Evolutionary conservation across 345 rosid genomes (phyloP), one percentile per base, ranked within the genome.

Genomic region (Psidium guajava): DNA sequence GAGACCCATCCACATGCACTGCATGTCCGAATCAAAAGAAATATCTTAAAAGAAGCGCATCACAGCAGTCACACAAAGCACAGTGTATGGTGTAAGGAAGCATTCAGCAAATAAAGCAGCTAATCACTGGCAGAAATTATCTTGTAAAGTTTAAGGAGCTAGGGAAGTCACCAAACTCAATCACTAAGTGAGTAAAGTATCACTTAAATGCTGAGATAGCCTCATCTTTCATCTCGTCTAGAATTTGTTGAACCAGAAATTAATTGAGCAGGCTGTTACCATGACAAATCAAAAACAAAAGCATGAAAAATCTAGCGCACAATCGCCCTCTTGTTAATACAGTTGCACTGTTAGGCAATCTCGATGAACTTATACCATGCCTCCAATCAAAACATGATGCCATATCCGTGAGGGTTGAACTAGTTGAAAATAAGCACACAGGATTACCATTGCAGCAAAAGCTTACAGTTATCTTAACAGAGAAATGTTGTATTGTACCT

Each of bases 401-500:
- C 80, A 69, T 69, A 69, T 7, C 80, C 47, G 5, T 18, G 42
- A 36, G 47, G 47, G 40, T 36, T 69, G 80, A 11, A 69, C 14
- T 42, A 69, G 80, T 69, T 36, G 47, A 69, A 47, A 18, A 69
- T 18, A 20, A 18, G 80, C 47, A 32, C 80, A 36, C 14, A 10
- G 47, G 80, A 69, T 36, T 36, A 36, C 47, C 80, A 69, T 6
- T 69, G 80, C 25, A 36, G 80, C 40, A 18, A 69, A 69, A 36
- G 25, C 25, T 69, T 69, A 0, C 9, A 69, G 47, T 36, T 24
- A 36, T 69, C 59, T 69, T 69, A 69, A 69, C 80, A 5, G 47
- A 69, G 47, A 69, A 69, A 69, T 47, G 80, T 36, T 82, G 57
- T 53, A 9, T 51, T 52, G 42, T 94, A 97, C 99, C 99, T 96